phyloP scores from a whole-genome alignment of 2,329 filamentous ascomycete species.

The Metarhizium robertsii region DNA sequence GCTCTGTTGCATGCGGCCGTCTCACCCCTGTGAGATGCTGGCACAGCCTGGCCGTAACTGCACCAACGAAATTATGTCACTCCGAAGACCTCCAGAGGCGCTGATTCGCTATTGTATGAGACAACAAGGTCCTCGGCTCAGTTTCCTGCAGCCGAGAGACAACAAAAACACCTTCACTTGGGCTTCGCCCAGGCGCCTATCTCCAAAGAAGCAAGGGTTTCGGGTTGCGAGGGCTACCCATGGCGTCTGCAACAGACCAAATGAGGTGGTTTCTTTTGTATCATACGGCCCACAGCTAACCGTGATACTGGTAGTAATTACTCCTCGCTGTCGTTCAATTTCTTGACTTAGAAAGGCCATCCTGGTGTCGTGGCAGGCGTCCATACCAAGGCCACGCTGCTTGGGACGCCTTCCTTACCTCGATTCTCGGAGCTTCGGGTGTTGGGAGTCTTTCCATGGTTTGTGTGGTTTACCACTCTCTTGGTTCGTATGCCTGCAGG shows the following conservation, averaged over 20 bases:
- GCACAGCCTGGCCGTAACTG: background rate
- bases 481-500: background rate
- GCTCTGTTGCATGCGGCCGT: background rate
- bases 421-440: background rate
- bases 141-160: slow-evolving; percentile 1
- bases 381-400: background rate
- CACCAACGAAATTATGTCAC: background rate
- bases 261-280: background rate
- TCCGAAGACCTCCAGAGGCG: background rate
- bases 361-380: background rate
- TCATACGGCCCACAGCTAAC: background rate
- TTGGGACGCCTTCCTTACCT: background rate
- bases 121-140: background rate
- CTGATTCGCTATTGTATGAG: background rate
- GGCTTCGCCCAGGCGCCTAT: background rate
- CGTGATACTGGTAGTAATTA: background rate
- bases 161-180: background rate
- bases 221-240: background rate
- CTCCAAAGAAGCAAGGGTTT: background rate
- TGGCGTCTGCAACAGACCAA: slow-evolving; percentile 3
- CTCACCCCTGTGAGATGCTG: background rate
- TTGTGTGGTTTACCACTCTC: background rate
- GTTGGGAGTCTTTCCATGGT: no score
- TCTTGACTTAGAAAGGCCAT: background rate
- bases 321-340: background rate